Percentiles rank a stretch among this genome's conserved stretches.
Evolutionary conservation across 2,329 filamentous ascomycete genomes (phyloP).

Genomic region (Cercospora citrullina): DNA sequence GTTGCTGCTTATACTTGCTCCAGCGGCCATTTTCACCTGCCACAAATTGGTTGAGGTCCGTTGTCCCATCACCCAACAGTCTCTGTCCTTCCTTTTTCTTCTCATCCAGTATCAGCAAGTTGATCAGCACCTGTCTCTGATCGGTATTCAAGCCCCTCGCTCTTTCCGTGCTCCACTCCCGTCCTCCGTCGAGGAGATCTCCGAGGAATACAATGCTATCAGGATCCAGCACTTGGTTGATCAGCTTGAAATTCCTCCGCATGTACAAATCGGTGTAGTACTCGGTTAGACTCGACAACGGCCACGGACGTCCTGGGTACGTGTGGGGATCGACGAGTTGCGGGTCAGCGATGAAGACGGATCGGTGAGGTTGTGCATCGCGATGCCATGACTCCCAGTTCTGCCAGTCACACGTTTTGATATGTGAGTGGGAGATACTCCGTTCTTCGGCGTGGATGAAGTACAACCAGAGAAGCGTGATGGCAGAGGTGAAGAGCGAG

Average conservation of each 20-base stretch:
- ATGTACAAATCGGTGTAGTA: constrained; percentile 88
- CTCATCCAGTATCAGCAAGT: constrained; percentile 24
- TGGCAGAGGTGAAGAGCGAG: constrained; percentile 25
- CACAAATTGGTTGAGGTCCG: constrained; percentile 33
- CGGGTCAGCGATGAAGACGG: constrained; percentile 83
- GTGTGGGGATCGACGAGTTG: constrained; percentile 92
- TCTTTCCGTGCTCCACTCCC: constrained; percentile 81
- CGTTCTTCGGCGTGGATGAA: constrained; percentile 83
- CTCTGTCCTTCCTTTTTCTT: constrained; percentile 28
- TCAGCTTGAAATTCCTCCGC: constrained; percentile 73
- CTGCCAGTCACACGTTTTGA: constrained; percentile 75
- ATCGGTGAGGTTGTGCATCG: constrained; percentile 75
- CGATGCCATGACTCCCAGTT: constrained; percentile 90
- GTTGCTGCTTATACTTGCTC: constrained; percentile 73
- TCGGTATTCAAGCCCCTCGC: constrained; percentile 26
- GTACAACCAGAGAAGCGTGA: constrained; percentile 65
- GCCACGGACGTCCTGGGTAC: constrained; percentile 82
- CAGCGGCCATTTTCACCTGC: constrained; percentile 46
- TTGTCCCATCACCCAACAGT: constrained; percentile 21
- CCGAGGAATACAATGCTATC: constrained; percentile 90
- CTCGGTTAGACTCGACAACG: constrained; percentile 65
- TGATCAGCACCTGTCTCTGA: constrained; percentile 28
- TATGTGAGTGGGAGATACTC: constrained; percentile 69
- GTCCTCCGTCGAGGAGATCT: constrained; percentile 91
- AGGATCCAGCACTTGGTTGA: constrained; percentile 75